phyloP scores from a whole-genome alignment of 495 filamentous ascomycete species.

The Xylaria castorea region DNA sequence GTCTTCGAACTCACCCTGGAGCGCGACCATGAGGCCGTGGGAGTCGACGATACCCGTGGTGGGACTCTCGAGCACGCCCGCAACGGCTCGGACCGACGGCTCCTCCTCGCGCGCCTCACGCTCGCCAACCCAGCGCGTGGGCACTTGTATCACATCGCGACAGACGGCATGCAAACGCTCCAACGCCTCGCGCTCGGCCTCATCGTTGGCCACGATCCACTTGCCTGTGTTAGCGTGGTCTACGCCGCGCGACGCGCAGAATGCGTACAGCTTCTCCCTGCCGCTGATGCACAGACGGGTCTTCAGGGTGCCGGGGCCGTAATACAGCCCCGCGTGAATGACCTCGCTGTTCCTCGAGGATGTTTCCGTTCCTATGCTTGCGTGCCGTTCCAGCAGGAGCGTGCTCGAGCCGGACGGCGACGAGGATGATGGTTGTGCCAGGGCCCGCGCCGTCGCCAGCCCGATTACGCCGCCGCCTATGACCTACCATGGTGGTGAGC shows the following conservation, averaged over 20 bases:
- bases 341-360: conserved; percentile 95
- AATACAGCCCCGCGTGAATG: conserved; percentile 96
- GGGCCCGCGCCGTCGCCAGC: conserved; percentile 79
- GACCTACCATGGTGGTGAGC: conserved; percentile 55
- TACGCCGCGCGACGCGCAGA: conserved; percentile 71
- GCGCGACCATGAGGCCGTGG: conserved; percentile 79
- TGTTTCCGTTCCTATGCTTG: conserved; percentile 83
- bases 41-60: conserved; percentile 91
- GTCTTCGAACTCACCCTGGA: conserved; percentile 78
- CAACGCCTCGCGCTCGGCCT: conserved; percentile 69
- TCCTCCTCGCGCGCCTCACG: conserved; percentile 69
- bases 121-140: conserved; percentile 69
- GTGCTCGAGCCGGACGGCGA: conserved; percentile 54
- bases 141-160: conserved; percentile 65
- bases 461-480: conserved; percentile 93
- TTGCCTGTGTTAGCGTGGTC: conserved; percentile 81
- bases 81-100: conserved; percentile 74
- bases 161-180: conserved; percentile 72
- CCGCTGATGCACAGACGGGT: conserved; percentile 82
- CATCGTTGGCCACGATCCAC: conserved; percentile 91
- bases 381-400: conserved; percentile 83
- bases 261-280: conserved; percentile 75
- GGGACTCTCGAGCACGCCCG: conserved; percentile 79
- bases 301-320: conserved; percentile 78
- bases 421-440: conserved; percentile 63